These are phyloP conservation scores for Trichoderma sp. DNA, from an alignment of 2,329 filamentous ascomycete species.

Conservation along the genomic window DNA sequence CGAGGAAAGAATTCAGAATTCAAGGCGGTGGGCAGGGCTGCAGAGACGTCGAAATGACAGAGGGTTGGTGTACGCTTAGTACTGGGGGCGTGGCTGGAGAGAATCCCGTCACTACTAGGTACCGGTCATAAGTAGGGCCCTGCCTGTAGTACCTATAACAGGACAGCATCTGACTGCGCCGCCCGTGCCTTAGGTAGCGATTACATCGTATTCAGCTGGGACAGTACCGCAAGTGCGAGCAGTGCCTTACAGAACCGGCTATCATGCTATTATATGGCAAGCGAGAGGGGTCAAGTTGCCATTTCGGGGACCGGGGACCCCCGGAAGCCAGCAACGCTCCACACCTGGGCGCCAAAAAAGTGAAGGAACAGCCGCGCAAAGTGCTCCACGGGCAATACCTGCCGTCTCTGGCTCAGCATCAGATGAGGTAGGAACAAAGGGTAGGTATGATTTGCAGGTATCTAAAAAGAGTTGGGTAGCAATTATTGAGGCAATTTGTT, in stretches of 20 bases:
- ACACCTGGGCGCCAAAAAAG: conserved; percentile 5
- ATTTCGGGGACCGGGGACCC: conserved; percentile 26
- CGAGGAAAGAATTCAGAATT: background rate
- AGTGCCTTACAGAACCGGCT: background rate
- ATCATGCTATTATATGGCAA: background rate
- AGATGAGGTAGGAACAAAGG: background rate
- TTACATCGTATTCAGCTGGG: background rate
- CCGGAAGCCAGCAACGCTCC: background rate
- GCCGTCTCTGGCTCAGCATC: background rate
- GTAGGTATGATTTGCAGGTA: background rate
- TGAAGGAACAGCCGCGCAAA: background rate
- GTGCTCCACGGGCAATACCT: background rate
- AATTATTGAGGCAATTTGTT: background rate
- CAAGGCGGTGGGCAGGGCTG: background rate
- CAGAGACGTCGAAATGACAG: background rate
- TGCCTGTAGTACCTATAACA: background rate
- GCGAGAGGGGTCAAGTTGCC: conserved; percentile 15
- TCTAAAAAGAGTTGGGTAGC: background rate
- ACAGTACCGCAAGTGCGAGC: background rate
- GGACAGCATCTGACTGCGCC: background rate
- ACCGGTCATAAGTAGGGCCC: background rate
- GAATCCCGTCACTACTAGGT: background rate
- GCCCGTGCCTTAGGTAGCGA: background rate
- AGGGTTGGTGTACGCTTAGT: background rate
- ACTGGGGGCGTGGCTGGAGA: background rate